phyloP scores from a whole-genome alignment of 2,329 filamentous ascomycete genomes.

The Fusarium verrucosum region DNA sequence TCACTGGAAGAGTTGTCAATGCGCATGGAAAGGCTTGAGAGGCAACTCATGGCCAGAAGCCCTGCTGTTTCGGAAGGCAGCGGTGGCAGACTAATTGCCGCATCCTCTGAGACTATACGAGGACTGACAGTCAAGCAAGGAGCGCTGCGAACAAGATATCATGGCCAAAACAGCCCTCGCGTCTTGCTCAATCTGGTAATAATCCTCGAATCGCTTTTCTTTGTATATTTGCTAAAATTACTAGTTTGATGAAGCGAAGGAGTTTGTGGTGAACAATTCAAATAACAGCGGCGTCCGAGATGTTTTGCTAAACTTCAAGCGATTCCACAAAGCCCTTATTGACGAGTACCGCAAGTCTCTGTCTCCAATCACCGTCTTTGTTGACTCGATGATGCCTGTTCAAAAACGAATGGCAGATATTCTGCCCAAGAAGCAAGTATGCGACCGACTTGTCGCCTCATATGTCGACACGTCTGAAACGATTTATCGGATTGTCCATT shows the following conservation, averaged over 20 bases:
- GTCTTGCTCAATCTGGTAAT: slow-evolving; percentile 64
- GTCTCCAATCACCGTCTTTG: slow-evolving; percentile 64
- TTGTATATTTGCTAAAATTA: slow-evolving; percentile 11
- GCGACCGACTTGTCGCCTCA: slow-evolving; percentile 59
- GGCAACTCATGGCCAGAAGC: slow-evolving; percentile 56
- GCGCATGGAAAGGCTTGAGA: slow-evolving; percentile 65
- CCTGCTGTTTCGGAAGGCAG: slow-evolving; percentile 52
- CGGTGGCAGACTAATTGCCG: slow-evolving; percentile 47
- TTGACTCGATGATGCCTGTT: slow-evolving; percentile 67
- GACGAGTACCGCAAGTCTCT: slow-evolving; percentile 58
- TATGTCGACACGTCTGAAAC: slow-evolving; percentile 63
- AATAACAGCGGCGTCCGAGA: slow-evolving; percentile 55
- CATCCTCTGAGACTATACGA: slow-evolving; percentile 57
- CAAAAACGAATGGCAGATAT: slow-evolving; percentile 67
- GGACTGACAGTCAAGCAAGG: slow-evolving; percentile 61
- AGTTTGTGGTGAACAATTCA: slow-evolving; percentile 57
- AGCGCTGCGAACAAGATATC: slow-evolving; percentile 59
- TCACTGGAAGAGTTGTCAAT: slow-evolving; percentile 59
- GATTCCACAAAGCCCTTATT: slow-evolving; percentile 59
- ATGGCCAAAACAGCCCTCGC: slow-evolving; percentile 63
- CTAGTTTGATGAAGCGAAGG: slow-evolving; percentile 64
- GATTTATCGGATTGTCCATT: slow-evolving; percentile 63
- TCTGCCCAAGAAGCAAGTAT: slow-evolving; percentile 60
- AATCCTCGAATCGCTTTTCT: neutral
- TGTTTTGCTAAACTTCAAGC: slow-evolving; percentile 56